A percentile compares a stretch with the other conserved stretches of the same genome.
phyloP scores from a whole-genome alignment of 2,329 filamentous ascomycete genomes.

The Calonectria pseudoreteaudii region DNA sequence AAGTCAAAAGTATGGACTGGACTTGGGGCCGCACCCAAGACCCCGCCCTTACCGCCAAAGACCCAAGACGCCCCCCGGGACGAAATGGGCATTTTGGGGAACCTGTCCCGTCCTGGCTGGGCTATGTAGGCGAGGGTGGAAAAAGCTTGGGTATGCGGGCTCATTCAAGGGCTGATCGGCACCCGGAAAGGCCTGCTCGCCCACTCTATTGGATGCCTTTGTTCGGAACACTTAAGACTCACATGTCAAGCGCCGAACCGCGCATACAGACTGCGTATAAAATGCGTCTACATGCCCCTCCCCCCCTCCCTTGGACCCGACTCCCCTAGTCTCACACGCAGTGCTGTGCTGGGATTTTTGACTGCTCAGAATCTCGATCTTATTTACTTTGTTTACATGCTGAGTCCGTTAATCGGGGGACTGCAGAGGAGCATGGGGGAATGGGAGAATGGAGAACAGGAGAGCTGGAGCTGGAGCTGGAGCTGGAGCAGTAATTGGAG shows the following conservation, averaged over 20 bases:
- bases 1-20: slow-evolving; percentile 23
- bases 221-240: slow-evolving; percentile 41
- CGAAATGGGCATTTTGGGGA: slow-evolving; percentile 33
- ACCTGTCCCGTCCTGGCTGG: slow-evolving; percentile 27
- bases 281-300: slow-evolving; percentile 25
- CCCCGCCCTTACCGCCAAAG: slow-evolving; percentile 43
- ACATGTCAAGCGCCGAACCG: slow-evolving; percentile 43
- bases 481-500: not conserved
- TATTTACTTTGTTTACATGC: not conserved
- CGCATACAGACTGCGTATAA: slow-evolving; percentile 35
- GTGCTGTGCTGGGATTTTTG: slow-evolving; percentile 32
- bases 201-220: slow-evolving; percentile 38
- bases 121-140: slow-evolving; percentile 25
- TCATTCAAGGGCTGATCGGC: slow-evolving; percentile 41
- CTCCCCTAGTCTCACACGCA: slow-evolving; percentile 35
- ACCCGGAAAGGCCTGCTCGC: slow-evolving; percentile 30
- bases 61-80: slow-evolving; percentile 13
- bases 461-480: not conserved
- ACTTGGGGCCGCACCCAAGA: slow-evolving; percentile 27
- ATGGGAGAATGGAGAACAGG: not conserved
- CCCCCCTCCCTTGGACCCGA: slow-evolving; percentile 11
- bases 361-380: slow-evolving; percentile 32
- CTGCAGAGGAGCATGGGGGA: not conserved
- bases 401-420: not conserved
- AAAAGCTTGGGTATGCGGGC: slow-evolving; percentile 33